Conservation (phyloP, 768 basidiomycete genomes). For the Candolleomyces aberdarensis region DNA sequence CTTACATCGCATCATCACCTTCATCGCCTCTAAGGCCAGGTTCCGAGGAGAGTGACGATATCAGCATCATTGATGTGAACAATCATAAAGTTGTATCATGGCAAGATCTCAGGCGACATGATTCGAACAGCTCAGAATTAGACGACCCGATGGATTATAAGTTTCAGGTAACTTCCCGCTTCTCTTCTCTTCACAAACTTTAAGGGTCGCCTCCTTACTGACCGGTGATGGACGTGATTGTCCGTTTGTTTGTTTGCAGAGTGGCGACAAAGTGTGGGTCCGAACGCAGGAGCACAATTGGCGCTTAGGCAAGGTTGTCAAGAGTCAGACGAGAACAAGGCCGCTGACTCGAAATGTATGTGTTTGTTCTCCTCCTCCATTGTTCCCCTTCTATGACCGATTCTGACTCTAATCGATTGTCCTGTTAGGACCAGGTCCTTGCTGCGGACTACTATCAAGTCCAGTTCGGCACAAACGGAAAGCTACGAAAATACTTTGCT, state of each 20-base stretch:
- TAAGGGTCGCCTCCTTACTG: neutral
- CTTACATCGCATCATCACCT: neutral
- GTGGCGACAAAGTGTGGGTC: slow-evolving; percentile 5
- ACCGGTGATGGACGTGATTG: neutral
- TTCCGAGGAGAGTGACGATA: slow-evolving; percentile 3
- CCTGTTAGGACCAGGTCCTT: neutral
- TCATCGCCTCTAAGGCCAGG: neutral
- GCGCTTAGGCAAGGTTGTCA: slow-evolving; percentile 6
- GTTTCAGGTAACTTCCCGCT: slow-evolving; percentile 4
- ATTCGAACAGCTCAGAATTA: slow-evolving; percentile 1
- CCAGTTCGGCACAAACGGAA: slow-evolving; percentile 4
- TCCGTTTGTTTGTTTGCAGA: neutral
- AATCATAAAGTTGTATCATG: neutral
- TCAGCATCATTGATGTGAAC: neutral
- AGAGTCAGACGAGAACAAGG: neutral
- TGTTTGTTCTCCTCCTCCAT: neutral
- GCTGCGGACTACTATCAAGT: slow-evolving; percentile 6
- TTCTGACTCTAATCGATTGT: neutral
- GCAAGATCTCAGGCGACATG: neutral
- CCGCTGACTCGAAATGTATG: slow-evolving; percentile 3
- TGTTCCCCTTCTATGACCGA: too few relatives aligned
- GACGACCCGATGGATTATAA: slow-evolving; percentile 4
- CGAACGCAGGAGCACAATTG: slow-evolving; percentile 6
- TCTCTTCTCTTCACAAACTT: neutral
- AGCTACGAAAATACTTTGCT: slow-evolving; percentile 46